Evolutionary conservation across 2,329 filamentous ascomycete species (phyloP).

Genomic region (Colletotrichum salicis): DNA sequence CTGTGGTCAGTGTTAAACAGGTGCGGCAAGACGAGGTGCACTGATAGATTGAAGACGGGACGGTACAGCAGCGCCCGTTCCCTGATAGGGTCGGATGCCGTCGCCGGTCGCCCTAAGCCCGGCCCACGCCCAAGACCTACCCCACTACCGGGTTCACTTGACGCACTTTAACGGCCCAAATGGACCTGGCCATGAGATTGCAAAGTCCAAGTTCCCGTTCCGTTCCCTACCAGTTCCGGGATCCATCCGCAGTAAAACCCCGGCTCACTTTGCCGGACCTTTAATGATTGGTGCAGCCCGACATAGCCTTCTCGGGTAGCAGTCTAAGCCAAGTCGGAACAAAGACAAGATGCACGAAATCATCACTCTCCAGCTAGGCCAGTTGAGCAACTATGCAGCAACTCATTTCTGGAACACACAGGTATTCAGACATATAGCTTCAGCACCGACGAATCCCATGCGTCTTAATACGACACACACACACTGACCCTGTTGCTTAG

Average conservation of each 20-base stretch:
- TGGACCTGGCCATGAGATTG: neutral
- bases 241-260: neutral
- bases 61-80: neutral
- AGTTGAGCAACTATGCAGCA: constrained; percentile 90
- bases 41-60: neutral
- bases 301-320: neutral
- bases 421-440: constrained; percentile 52
- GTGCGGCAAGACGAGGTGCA: neutral
- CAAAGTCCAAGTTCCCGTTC: neutral
- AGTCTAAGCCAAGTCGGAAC: neutral
- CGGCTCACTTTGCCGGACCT: neutral
- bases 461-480: neutral
- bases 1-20: neutral
- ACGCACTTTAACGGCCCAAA: neutral
- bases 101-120: neutral
- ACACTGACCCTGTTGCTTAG: constrained; percentile 53
- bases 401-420: constrained; percentile 99
- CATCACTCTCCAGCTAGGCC: constrained; percentile 90
- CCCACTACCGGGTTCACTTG: constrained; percentile 13
- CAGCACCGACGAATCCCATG: neutral
- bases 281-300: neutral
- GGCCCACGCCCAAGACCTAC: neutral
- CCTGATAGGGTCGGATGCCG: neutral
- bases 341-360: constrained; percentile 83
- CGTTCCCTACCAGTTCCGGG: neutral